Base-by-base conservation (phyloP, 2,329 filamentous ascomycete species). In the Rhexocercosporidium sp. region DNA sequence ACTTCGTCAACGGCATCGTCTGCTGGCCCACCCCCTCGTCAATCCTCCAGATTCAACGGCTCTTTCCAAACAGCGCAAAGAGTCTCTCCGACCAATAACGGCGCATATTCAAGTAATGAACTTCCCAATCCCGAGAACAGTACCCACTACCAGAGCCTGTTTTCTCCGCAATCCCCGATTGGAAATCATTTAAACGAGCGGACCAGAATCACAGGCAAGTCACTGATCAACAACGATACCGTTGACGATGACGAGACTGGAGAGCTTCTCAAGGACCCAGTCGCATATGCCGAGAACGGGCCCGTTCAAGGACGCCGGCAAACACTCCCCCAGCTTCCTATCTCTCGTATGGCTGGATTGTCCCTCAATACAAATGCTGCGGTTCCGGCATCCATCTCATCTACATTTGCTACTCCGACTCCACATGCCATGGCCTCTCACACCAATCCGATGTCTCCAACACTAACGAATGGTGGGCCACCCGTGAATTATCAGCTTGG, bases 271-370 rank as follows among this genome's bases (percentile, higher is more conserved):
- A 90, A 90, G 66, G 89, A 93, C 64, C 88, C 91, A 0, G 84
- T 92, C 51, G 89, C 86, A 9, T 93, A 90, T 75, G 92, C 92
- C 11, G 90, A 94, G 74, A 92, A 89, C 74, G 90, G 89, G 1
- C 75, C 74, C 49, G 79, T 78, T 60, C 81, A 85, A 67, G 83
- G 86, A 72, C 89, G 92, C 63, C 88, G 90, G 71, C 86, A 88
- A 46, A 94, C 91, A 1, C 92, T 89, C 63, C 89, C 92, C 29
- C 88, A 92, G 67, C 82, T 94, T 46, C 90, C 91, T 8, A 86
- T 92, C 29, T 82, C 84, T 69, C 89, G 88, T 39, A 90, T 97
- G 81, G 84, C 84, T 41, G 86, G 83, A 57, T 81, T 97, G 62
- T 92, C 91, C 9, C 81, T 97, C 65, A 91, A 90, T 74, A 93